phyloP scores from a whole-genome alignment of 2,329 filamentous ascomycete genomes.

The Fusarium phyllophilum region DNA sequence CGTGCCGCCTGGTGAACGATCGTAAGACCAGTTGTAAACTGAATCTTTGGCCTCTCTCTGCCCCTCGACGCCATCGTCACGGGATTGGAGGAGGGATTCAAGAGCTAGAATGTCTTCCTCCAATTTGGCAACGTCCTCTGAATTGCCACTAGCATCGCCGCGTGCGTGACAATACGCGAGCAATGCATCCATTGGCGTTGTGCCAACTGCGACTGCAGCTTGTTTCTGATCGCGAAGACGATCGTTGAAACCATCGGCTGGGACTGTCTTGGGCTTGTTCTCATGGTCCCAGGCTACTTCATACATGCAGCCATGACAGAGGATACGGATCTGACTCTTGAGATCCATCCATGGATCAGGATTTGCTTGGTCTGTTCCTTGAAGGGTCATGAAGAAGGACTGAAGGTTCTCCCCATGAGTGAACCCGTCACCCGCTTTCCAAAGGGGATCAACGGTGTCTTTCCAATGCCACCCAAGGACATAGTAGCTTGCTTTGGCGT shows the following conservation, averaged over 20 bases:
- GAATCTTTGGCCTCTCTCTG: slow-evolving; percentile 46
- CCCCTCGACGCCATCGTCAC: slow-evolving; percentile 48
- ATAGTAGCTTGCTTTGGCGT: slow-evolving; percentile 51
- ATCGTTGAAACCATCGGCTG: slow-evolving; percentile 44
- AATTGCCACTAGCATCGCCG: slow-evolving; percentile 22
- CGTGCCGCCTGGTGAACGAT: slow-evolving; percentile 39
- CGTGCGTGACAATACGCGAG: slow-evolving; percentile 48
- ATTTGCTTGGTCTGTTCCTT: background rate
- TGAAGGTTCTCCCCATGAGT: slow-evolving; percentile 28
- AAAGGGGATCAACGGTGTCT: slow-evolving; percentile 34
- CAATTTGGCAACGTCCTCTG: slow-evolving; percentile 26
- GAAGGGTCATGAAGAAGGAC: slow-evolving; percentile 37
- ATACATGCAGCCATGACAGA: slow-evolving; percentile 53
- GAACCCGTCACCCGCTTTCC: background rate
- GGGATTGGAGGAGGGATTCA: slow-evolving; percentile 41
- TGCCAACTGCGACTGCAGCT: slow-evolving; percentile 48
- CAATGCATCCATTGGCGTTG: slow-evolving; percentile 53
- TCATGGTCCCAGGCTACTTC: slow-evolving; percentile 49
- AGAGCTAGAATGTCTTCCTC: slow-evolving; percentile 45
- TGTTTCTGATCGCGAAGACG: slow-evolving; percentile 36
- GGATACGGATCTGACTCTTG: slow-evolving; percentile 25
- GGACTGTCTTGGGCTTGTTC: slow-evolving; percentile 43
- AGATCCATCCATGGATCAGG: slow-evolving; percentile 25
- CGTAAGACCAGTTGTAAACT: slow-evolving; percentile 47
- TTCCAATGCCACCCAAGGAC: slow-evolving; percentile 54